Percentiles rank a stretch among this genome's conserved stretches.
These are phyloP conservation scores for Astragalus membranaceus DNA, from an alignment of 306 rosid species.

Conservation along the genomic window DNA sequence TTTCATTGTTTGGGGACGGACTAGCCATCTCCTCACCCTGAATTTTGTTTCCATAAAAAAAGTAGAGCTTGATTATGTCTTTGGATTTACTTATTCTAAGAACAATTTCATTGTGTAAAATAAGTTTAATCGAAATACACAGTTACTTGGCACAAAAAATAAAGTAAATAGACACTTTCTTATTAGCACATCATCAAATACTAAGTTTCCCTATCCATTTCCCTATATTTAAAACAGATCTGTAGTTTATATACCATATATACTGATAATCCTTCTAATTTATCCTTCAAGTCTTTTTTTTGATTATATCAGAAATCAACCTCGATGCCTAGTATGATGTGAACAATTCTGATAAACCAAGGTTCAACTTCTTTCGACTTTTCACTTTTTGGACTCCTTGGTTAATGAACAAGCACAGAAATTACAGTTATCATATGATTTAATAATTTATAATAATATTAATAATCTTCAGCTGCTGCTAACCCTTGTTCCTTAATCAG, in stretches of 20 bases:
- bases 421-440: neutral
- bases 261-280: neutral
- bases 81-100: neutral
- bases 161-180: neutral
- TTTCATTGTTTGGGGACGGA: too few species aligned
- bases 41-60: too few species aligned
- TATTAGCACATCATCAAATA: neutral
- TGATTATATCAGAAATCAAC: neutral
- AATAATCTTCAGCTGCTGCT: constrained; percentile 14
- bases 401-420: neutral
- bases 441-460: constrained; percentile 19
- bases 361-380: constrained; percentile 3
- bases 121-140: neutral
- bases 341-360: constrained; percentile 9
- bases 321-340: neutral
- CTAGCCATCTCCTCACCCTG: too few species aligned
- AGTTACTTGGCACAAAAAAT: too few species aligned
- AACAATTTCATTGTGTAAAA: neutral
- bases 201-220: neutral
- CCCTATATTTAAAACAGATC: neutral
- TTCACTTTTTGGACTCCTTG: constrained; percentile 12
- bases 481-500: too few species aligned
- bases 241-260: neutral
- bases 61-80: too few species aligned
- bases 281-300: neutral